Base-by-base conservation (phyloP, 345 rosid species). In the Linum trigynum region DNA sequence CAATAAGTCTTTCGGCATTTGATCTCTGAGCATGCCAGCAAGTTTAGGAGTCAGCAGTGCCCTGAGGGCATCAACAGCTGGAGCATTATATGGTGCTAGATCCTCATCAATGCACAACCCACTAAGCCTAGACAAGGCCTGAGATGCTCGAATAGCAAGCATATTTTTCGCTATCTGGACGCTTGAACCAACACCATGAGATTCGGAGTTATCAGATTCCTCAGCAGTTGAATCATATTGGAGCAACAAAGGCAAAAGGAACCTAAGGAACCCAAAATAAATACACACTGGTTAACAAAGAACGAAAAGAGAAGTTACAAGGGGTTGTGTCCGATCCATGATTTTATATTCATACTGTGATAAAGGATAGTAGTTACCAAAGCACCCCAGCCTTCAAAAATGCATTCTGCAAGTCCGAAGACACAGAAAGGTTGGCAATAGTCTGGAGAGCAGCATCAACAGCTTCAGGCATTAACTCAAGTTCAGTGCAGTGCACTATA, bases 221-320 rank as follows among this genome's bases (percentile, higher is more conserved):
- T 87, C 92, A 4, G 96, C 99, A 65, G 99, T 94, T 59, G 99
- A 88, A 84, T 94, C 99, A 79, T 84, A 94, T 79, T 94, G 99
- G 64, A 94, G 89, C 84, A 94, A 76, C 78, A 91, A 75, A 41
- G 99, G 99, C 67, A 94, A 71, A 56, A 94, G 96, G 77, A 80
- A 91, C 99, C 99, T 94, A 82, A 40, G 60, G 37, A 77, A 77
- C 51, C 67, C 48, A 72, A 68, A 38, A 45, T 15, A 48, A 48
- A 9, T 9, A 48, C 14, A 3, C 11, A 48, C 53, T 48, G 53
- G 53, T 48, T 48, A 48, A 48, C 14, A 48, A 1, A 48, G 14
- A 48, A 48, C 14, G 38, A 23, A 23, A 23, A 23, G 32, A 23
- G 32, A 23, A 23, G 32, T 23, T 23, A 1, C 32, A 23, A 23